Evolutionary conservation across 2,329 filamentous ascomycete species (phyloP).

Genomic region (Botrytis squamosa): DNA sequence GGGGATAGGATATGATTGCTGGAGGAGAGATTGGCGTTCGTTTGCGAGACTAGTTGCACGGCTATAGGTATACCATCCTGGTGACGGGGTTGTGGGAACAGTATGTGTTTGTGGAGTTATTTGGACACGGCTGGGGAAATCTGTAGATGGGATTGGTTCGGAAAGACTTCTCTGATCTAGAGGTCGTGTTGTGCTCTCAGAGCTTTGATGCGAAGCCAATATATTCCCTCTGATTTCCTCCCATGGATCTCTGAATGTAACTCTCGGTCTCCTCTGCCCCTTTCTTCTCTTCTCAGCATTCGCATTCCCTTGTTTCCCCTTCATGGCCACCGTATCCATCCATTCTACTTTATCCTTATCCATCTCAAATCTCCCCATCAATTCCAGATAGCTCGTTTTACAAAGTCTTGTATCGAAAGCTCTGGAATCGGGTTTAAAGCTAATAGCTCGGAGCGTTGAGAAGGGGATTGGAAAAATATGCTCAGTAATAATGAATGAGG

Average conservation of each 20-base stretch:
- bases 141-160: neutral
- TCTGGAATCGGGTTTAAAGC: neutral
- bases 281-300: neutral
- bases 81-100: too few species aligned
- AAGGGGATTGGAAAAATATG: neutral
- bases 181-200: neutral
- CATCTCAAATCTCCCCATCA: neutral
- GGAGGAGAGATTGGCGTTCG: neutral
- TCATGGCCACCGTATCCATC: neutral
- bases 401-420: neutral
- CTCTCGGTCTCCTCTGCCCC: neutral
- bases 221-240: neutral
- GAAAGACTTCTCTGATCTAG: neutral
- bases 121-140: neutral
- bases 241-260: constrained; percentile 7
- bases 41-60: neutral
- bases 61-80: neutral
- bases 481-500: neutral
- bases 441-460: neutral
- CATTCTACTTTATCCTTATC: neutral
- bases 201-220: too few species aligned
- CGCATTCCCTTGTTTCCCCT: neutral
- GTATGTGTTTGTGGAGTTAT: neutral
- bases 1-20: neutral
- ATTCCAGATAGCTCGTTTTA: neutral